Evolutionary conservation across 2,329 filamentous ascomycete species (phyloP), one percentile per base, ranked within the genome.

Genomic region (Zasmidium citrigriseum): DNA sequence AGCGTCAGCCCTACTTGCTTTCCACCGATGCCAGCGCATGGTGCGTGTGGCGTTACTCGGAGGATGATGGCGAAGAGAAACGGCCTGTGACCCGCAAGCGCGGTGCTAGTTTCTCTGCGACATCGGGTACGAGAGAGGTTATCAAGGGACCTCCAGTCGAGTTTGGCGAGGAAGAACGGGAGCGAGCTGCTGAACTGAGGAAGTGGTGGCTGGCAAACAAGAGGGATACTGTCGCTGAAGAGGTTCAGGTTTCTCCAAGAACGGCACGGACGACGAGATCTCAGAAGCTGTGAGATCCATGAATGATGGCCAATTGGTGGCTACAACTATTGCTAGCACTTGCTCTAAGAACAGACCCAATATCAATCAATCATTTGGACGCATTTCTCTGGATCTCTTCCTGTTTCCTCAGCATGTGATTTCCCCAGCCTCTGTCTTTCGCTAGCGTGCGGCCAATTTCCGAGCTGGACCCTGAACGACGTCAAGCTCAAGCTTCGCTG

Each of bases 101-200:
- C n/a, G 46, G 57, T 16, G 48, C 50, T 7, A 57, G 53, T 64
- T 61, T 63, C 62, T 65, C 38, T 63, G 69, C 52, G 9, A 41
- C 34, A 16, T 18, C 21, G 3, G 55, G 55, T 23, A 66, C 68
- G 9, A 64, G 63, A 21, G 79, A 81, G 60, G 78, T 80, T 64
- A 66, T 77, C 3, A 78, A 72, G 25, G 79, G 78, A 1, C 78
- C 78, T 59, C 70, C 67, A 20, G 77, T 81, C 1, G 79, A 82
- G 68, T 67, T 76, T 41, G 78, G 77, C 0, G 71, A 75, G 5
- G 78, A 76, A 25, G 79, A 82, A 67, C 75, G 77, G 68, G 64
- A 64, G 44, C 72, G 75, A 56, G 78, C 76, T 16, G 67, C 64
- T 59, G 71, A 66, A 61, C 62, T 81, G 61, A 72, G 75, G 59